These are phyloP conservation scores for Triticum dicoccoides DNA, from an alignment of 176 grass and related monocot species.

Conservation along the genomic window DNA sequence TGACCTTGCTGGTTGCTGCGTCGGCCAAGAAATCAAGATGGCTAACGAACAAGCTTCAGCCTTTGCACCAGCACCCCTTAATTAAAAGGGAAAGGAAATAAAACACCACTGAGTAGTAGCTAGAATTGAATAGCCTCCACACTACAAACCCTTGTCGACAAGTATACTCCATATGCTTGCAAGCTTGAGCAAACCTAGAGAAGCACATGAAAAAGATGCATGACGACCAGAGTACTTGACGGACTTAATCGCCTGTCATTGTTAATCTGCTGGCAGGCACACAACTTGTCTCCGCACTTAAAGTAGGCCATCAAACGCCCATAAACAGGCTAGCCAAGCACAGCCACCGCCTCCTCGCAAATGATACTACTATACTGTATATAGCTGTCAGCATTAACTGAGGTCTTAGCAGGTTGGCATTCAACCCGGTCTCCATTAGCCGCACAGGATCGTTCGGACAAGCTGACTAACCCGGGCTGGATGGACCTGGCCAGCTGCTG, in stretches of 20 bases:
- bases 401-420: background rate
- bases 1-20: background rate
- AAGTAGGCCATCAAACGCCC: background rate
- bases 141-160: background rate
- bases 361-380: background rate
- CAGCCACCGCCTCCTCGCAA: conserved; percentile 16
- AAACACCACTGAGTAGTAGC: background rate
- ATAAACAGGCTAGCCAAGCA: conserved; percentile 21
- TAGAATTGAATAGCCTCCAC: conserved; percentile 15
- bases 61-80: conserved; percentile 1
- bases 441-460: background rate
- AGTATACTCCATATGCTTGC: background rate
- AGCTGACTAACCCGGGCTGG: background rate
- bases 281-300: background rate
- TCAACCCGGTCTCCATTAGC: conserved; percentile 14
- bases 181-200: background rate
- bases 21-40: conserved; percentile 11
- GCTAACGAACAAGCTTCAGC: conserved; percentile 2
- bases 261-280: conserved; percentile 28
- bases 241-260: conserved; percentile 13
- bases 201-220: conserved; percentile 7
- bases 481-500: background rate
- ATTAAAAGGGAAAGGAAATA: background rate
- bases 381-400: conserved; percentile 12
- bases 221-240: background rate